Evolutionary conservation across 371 early-diverging fungal species (phyloP).

Genomic region (Mortierella polycephala): DNA sequence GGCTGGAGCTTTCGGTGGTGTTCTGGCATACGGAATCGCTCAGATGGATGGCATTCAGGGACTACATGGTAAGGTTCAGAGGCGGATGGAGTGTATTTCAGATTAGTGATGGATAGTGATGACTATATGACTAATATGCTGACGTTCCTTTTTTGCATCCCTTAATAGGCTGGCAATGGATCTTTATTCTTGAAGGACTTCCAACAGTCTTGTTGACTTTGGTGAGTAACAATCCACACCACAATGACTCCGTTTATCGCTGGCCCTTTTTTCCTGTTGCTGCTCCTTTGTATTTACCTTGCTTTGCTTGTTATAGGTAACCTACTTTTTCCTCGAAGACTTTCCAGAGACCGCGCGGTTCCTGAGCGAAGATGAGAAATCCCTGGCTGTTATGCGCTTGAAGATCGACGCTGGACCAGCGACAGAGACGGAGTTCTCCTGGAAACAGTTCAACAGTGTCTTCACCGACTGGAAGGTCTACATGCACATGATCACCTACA

Average conservation of each 20-base stretch:
- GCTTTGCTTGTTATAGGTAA: background rate
- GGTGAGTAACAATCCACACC: constrained; percentile 2
- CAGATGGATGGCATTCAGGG: constrained; percentile 68
- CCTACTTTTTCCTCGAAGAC: constrained; percentile 74
- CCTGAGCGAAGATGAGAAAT: constrained; percentile 66
- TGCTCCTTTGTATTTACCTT: no score
- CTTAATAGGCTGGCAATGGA: constrained; percentile 71
- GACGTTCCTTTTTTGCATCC: background rate
- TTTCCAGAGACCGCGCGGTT: constrained; percentile 77
- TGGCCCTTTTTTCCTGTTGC: no score
- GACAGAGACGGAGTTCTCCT: constrained; percentile 66
- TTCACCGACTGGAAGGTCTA: constrained; percentile 70
- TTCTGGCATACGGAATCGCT: constrained; percentile 68
- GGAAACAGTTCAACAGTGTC: constrained; percentile 64
- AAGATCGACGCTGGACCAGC: constrained; percentile 69
- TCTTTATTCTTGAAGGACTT: constrained; percentile 82
- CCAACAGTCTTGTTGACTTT: constrained; percentile 72
- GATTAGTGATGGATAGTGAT: constrained; percentile 54
- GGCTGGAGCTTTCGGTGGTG: constrained; percentile 83
- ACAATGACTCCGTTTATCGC: no score
- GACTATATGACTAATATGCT: constrained; percentile 10
- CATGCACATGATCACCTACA: constrained; percentile 65
- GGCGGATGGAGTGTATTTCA: no score
- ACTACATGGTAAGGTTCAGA: constrained; percentile 59
- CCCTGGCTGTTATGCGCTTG: constrained; percentile 65